Evolutionary conservation across 257 asterid genomes (phyloP), one percentile per base, ranked within the genome.

Genomic region (Handroanthus guayacan): DNA sequence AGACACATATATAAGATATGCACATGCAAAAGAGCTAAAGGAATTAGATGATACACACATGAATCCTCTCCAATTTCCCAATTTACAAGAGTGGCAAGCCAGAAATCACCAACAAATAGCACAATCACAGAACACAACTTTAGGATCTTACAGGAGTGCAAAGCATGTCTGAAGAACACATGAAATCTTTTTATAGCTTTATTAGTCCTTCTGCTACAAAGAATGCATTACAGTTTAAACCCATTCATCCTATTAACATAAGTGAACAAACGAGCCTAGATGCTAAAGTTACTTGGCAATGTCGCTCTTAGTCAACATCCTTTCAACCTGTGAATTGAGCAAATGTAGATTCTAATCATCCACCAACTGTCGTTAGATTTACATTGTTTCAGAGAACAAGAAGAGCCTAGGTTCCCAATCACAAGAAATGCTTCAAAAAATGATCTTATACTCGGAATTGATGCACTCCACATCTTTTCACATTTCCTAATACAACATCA

Each of bases 11-110:
- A 69, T 61, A 48, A 73, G 66, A 17, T 65, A 10, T 61, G 54
- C 36, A 74, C 34, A 67, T 69, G 51, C 45, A 45, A 55, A 17
- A 74, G 55, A 63, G 7, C 39, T 62, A 81, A 44, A 38, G 62
- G 48, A 75, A 71, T 56, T 65, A 55, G 34, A 75, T 25, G 74
- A 75, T 54, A 77, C 6, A 38, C 57, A 25, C n/a, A 12, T 65
- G 34, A 60, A 61, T 12, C 63, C 34, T 16, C 71, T 43, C 45
- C 13, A 44, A 69, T 64, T 68, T 25, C 31, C 31, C 31, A 18
- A 17, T 76, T 13, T 38, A 34, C 45, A 43, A 51, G 66, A 67
- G 34, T 16, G 75, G 34, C 56, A 45, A 37, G 36, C 20, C 62
- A 56, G 9, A 54, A 73, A 64, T 8, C 61, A 43, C 13, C 14